These are phyloP conservation scores for Corylus americana DNA, from an alignment of 306 rosid genomes.

Conservation along the genomic window DNA sequence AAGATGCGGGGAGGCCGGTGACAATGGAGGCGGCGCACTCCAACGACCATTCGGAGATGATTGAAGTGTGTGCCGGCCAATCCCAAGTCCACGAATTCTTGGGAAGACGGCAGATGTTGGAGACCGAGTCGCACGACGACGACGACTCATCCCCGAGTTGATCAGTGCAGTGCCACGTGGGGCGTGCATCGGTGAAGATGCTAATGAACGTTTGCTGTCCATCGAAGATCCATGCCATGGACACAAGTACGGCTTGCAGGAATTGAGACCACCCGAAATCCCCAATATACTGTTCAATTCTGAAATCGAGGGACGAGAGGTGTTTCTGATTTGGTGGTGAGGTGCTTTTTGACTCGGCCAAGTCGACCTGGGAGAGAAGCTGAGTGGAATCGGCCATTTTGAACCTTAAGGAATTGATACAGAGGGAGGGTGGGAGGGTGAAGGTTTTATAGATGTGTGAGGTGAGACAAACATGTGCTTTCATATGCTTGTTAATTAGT, in stretches of 20 bases:
- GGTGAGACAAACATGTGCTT: too few relatives aligned
- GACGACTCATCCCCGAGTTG: neutral
- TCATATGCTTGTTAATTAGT: too few relatives aligned
- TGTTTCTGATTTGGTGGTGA: neutral
- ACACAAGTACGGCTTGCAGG: slow-evolving; percentile 49
- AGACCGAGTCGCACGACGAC: neutral
- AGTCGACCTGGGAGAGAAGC: slow-evolving; percentile 25
- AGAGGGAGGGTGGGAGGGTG: too few relatives aligned
- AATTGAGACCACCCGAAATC: slow-evolving; percentile 49
- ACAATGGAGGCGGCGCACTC: slow-evolving; percentile 35
- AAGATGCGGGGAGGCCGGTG: slow-evolving; percentile 54
- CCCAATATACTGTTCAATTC: slow-evolving; percentile 46
- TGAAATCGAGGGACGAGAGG: slow-evolving; percentile 50
- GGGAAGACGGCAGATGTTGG: slow-evolving; percentile 43
- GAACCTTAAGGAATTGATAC: neutral
- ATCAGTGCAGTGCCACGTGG: slow-evolving; percentile 50
- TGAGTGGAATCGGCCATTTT: slow-evolving; percentile 38
- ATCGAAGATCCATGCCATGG: slow-evolving; percentile 59
- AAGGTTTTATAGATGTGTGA: too few relatives aligned
- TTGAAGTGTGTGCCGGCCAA: slow-evolving; percentile 33
- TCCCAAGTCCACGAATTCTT: slow-evolving; percentile 56
- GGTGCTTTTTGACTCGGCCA: slow-evolving; percentile 14
- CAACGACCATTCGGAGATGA: slow-evolving; percentile 54
- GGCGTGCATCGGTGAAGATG: slow-evolving; percentile 58
- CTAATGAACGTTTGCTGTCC: slow-evolving; percentile 63